phyloP scores from a whole-genome alignment of 108 stramenopile species.

The Nannochloropsis salina region DNA sequence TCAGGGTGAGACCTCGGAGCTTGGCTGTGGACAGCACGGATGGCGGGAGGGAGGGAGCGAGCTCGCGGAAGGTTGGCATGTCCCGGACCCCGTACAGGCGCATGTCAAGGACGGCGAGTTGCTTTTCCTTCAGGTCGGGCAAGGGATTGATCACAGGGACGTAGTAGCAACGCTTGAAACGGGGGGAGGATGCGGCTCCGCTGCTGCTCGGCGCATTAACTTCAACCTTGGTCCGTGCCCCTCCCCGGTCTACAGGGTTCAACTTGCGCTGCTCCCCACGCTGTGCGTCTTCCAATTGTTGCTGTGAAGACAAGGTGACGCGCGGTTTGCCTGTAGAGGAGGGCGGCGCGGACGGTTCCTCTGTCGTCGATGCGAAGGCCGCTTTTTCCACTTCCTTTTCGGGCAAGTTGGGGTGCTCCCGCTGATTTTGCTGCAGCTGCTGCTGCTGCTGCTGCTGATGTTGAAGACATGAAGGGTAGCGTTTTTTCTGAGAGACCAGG shows the following conservation, averaged over 20 bases:
- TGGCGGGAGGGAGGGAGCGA: background rate
- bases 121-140: constrained; percentile 14
- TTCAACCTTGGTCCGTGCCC: background rate
- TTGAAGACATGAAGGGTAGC: background rate
- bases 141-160: constrained; percentile 4
- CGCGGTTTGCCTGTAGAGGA: too few species aligned
- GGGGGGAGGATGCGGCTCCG: background rate
- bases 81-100: constrained; percentile 4
- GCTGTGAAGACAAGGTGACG: too few species aligned
- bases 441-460: background rate
- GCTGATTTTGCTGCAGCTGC: background rate
- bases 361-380: too few species aligned
- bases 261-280: too few species aligned
- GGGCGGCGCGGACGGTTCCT: too few species aligned
- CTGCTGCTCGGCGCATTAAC: background rate
- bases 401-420: background rate
- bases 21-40: background rate
- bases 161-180: background rate
- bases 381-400: too few species aligned
- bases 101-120: background rate
- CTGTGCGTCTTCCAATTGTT: too few species aligned
- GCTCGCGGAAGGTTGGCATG: constrained; percentile 7
- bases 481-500: too few species aligned
- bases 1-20: background rate
- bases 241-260: too few species aligned